Conservation (phyloP, 805 yeast genomes). For the Yarrowia porcina region DNA sequence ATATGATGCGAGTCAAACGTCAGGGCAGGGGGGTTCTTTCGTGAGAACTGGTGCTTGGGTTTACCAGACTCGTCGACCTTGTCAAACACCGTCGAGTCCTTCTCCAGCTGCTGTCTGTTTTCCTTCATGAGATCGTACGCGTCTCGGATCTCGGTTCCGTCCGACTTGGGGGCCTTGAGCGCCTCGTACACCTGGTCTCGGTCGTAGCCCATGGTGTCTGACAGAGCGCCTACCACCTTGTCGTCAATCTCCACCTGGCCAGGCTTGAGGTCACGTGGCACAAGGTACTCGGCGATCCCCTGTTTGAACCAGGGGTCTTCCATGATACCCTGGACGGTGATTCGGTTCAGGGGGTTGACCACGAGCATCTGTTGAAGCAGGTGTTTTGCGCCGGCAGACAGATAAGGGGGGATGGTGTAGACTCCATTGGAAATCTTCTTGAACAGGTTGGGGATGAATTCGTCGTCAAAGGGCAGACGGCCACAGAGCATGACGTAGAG, state of each 20-base stretch:
- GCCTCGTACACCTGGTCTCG: slow-evolving; percentile 78
- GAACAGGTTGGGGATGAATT: slow-evolving; percentile 88
- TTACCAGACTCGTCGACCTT: slow-evolving; percentile 23
- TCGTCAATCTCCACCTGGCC: slow-evolving; percentile 55
- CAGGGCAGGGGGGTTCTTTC: slow-evolving; percentile 40
- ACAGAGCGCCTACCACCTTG: slow-evolving; percentile 67
- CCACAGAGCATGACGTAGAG: slow-evolving; percentile 95
- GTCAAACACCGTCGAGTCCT: slow-evolving; percentile 26
- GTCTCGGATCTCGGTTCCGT: slow-evolving; percentile 69
- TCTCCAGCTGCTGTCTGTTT: slow-evolving; percentile 47
- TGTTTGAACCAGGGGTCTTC: slow-evolving; percentile 91
- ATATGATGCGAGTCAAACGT: slow-evolving; percentile 42
- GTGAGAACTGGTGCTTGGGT: slow-evolving; percentile 10
- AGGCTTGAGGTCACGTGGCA: slow-evolving; percentile 50
- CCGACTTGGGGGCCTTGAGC: slow-evolving; percentile 41
- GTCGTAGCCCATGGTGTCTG: slow-evolving; percentile 85
- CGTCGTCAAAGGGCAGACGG: slow-evolving; percentile 93
- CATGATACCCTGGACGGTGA: slow-evolving; percentile 87
- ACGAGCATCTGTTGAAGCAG: slow-evolving; percentile 85
- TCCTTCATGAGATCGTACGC: slow-evolving; percentile 80
- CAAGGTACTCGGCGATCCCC: slow-evolving; percentile 73
- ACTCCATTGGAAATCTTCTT: slow-evolving; percentile 91
- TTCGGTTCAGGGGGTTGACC: slow-evolving; percentile 90
- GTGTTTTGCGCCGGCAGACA: slow-evolving; percentile 80
- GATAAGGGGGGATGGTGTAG: slow-evolving; percentile 81